Evolutionary conservation across 176 grass and related monocot genomes (phyloP), one percentile per base, ranked within the genome.

Genomic region (Aegilops umbellulata): DNA sequence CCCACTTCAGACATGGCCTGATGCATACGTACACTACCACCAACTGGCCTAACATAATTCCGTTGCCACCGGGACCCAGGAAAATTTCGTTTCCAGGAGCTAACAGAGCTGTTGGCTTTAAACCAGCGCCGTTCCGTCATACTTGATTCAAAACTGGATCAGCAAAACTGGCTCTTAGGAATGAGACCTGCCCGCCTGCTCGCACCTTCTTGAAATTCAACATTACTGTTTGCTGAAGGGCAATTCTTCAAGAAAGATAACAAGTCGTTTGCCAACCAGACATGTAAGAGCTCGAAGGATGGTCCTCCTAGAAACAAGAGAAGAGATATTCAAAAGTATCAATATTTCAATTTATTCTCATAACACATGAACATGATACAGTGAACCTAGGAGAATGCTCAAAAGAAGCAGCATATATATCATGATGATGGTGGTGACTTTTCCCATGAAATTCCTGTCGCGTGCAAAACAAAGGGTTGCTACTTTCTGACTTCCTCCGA

Each of bases 281-380:
- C 15, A 51, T 19, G 17, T 22, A 85, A 76, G 20, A 27, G 36
- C 17, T 80, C 77, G 6, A 35, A 34, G 72, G 74, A 32, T 55
- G 55, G 30, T 38, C 83, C 70, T 76, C 57, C 88, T 89, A 46
- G 26, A 80, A 86, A 69, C 35, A 71, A 78, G 38, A 82, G 3
- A 71, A 78, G 51, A 82, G 8, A 86, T 64, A 77, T 20, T 24
- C 49, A n/a, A 7, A 71, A 82, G 58, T 10, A 62, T 90, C 41
- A 82, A 44, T 60, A 62, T 77, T 63, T 77, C 30, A 31, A 6
- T 32, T 62, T 31, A 6, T 64, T 76, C 58, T 64, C 17, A 26
- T 72, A 17, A 20, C 62, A 23, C 34, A 87, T 8, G 29, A 30
- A 29, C 25, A 42, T 8, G 6, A 69, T 51, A 13, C 30, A 39